Evolutionary conservation across 2,329 filamentous ascomycete genomes (phyloP).

Genomic region (Exophiala xenobiotica): DNA sequence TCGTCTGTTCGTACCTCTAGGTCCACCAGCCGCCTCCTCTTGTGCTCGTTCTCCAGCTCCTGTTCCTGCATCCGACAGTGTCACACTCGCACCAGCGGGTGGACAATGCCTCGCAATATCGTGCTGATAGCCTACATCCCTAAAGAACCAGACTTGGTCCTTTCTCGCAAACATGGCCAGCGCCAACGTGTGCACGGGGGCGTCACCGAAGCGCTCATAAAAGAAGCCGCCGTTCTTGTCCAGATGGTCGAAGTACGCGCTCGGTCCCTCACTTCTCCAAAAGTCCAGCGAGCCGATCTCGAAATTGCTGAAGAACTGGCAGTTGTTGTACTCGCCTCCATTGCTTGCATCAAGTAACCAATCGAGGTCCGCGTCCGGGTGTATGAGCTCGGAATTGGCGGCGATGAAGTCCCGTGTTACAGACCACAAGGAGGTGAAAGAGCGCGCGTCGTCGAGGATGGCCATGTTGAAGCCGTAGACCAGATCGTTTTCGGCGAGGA

Average conservation of each 20-base stretch:
- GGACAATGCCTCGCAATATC: slow-evolving; percentile 44
- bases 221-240: slow-evolving; percentile 52
- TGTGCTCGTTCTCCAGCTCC: no score
- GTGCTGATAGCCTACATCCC: slow-evolving; percentile 48
- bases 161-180: slow-evolving; percentile 55
- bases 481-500: slow-evolving; percentile 37
- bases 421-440: slow-evolving; percentile 48
- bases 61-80: slow-evolving; percentile 34
- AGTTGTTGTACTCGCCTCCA: slow-evolving; percentile 45
- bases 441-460: slow-evolving; percentile 46
- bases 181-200: slow-evolving; percentile 55
- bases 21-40: no score
- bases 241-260: slow-evolving; percentile 49
- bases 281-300: slow-evolving; percentile 52
- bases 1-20: no score
- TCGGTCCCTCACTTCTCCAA: slow-evolving; percentile 50
- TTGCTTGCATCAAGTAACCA: slow-evolving; percentile 48
- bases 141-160: slow-evolving; percentile 53
- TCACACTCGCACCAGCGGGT: slow-evolving; percentile 24
- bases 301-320: slow-evolving; percentile 54
- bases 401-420: slow-evolving; percentile 50
- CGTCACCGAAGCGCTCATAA: slow-evolving; percentile 49
- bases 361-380: slow-evolving; percentile 50
- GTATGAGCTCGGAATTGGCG: slow-evolving; percentile 45
- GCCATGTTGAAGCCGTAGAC: slow-evolving; percentile 54